phyloP scores from a whole-genome alignment of 768 basidiomycete genomes.

The Podaxis carcinomalis region DNA sequence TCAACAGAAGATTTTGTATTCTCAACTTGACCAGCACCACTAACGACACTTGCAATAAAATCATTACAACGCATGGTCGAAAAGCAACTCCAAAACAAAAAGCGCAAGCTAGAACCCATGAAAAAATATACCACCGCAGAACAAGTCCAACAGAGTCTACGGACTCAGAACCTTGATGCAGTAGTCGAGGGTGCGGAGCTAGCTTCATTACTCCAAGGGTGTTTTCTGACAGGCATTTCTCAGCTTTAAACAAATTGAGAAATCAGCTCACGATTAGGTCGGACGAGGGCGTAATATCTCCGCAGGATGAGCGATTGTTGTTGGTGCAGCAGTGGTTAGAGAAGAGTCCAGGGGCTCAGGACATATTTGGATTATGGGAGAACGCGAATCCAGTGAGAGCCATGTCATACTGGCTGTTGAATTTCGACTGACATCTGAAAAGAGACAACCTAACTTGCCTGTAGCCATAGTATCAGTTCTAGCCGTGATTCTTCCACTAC shows the following conservation, averaged over 20 bases:
- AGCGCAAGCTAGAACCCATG: background rate
- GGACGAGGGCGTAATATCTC: conserved; percentile 41
- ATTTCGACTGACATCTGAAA: background rate
- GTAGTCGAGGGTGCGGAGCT: conserved; percentile 25
- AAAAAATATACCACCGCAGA: conserved; percentile 22
- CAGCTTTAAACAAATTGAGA: conserved; percentile 49
- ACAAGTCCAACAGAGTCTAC: conserved; percentile 30
- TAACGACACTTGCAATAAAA: background rate
- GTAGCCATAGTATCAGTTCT: conserved; percentile 36
- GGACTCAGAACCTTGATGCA: conserved; percentile 26
- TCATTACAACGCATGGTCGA: background rate
- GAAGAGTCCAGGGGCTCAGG: conserved; percentile 47
- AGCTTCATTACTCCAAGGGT: background rate
- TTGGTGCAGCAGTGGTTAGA: conserved; percentile 65
- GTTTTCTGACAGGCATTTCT: conserved; percentile 11
- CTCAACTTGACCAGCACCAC: background rate
- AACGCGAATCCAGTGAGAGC: conserved; percentile 41
- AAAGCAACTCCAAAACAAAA: background rate
- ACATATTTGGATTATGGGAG: conserved; percentile 66
- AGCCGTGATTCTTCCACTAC: conserved; percentile 54
- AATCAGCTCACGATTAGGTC: conserved; percentile 57
- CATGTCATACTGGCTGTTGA: background rate
- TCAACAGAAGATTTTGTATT: background rate
- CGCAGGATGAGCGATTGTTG: conserved; percentile 56
- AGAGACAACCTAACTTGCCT: background rate